Evolutionary conservation across 176 grass and related monocot genomes (phyloP), one percentile per base, ranked within the genome.

Genomic region (Raddia distichophylla): DNA sequence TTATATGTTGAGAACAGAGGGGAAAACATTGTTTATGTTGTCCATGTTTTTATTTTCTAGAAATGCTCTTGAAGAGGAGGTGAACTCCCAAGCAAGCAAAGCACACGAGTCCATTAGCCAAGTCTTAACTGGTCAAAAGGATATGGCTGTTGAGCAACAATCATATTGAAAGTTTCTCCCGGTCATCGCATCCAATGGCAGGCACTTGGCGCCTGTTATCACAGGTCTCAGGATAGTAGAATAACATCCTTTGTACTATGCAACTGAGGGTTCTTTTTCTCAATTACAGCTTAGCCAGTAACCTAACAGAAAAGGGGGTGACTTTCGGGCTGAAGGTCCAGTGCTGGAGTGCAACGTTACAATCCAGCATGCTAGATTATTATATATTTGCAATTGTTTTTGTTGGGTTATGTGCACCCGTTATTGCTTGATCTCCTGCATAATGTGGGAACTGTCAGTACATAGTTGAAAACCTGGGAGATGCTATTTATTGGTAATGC

Each of bases 261-360:
- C 59, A n/a, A 82, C 73, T 72, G 48, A 66, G 83, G 87, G 66
- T 76, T 73, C n/a, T 77, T 82, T 67, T 60, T 65, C 83, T 73
- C 18, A 5, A 78, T 78, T 46, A 78, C 88, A 78, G 73, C 42
- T 80, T 78, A 86, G 55, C 27, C 72, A 81, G 65, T 60, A 34
- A 64, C 72, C 73, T 86, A 82, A 86, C 78, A 86, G 66, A 82
- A 57, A 82, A 72, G 27, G 82, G 33, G 16, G 64, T 63, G 64
- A 60, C 73, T 78, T 78, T 90, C 73, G 73, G 73, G 60, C 20
- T 32, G 83, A 59, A 78, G 88, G 73, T 80, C 52, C 71, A 59
- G 27, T 67, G 78, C 52, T 75, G 62, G 52, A 53, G 75, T 75
- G 8, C 60, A 80, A 80, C 51, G 71, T 74, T 74, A 71, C 35